Percentiles rank a stretch among this genome's conserved stretches.
Conservation (phyloP, 495 filamentous ascomycete genomes). For the Aspergillus mulundensis region DNA sequence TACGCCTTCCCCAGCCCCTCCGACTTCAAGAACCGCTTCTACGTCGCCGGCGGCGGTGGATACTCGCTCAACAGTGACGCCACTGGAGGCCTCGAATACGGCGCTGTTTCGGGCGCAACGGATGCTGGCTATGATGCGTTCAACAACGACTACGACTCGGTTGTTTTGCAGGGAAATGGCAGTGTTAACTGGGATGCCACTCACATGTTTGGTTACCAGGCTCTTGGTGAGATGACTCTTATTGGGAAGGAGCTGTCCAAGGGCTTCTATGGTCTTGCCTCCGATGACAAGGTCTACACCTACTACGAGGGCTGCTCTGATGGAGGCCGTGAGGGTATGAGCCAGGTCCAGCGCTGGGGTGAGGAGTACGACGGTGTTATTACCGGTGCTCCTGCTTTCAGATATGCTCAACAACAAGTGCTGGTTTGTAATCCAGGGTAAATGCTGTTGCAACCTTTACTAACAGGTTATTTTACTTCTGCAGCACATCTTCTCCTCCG, state of each 20-base stretch:
- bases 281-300: slow-evolving; percentile 40
- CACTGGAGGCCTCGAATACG: slow-evolving; percentile 36
- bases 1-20: slow-evolving; percentile 38
- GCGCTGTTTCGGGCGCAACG: slow-evolving; percentile 41
- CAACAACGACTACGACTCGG: slow-evolving; percentile 26
- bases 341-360: slow-evolving; percentile 46
- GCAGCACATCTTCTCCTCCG: slow-evolving; percentile 49
- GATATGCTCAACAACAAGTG: slow-evolving; percentile 43
- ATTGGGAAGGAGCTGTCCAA: slow-evolving; percentile 38
- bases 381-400: slow-evolving; percentile 47
- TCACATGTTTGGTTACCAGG: slow-evolving; percentile 45
- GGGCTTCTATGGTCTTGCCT: slow-evolving; percentile 24
- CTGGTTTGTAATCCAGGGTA: too few relatives aligned
- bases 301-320: slow-evolving; percentile 54
- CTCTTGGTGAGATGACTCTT: slow-evolving; percentile 26
- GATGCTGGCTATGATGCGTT: slow-evolving; percentile 48
- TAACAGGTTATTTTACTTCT: too few relatives aligned
- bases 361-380: slow-evolving; percentile 45
- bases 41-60: slow-evolving; percentile 43
- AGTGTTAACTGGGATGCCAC: slow-evolving; percentile 40
- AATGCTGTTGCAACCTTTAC: too few relatives aligned
- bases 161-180: slow-evolving; percentile 38
- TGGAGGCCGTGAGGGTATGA: slow-evolving; percentile 48
- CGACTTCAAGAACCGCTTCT: slow-evolving; percentile 39
- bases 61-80: slow-evolving; percentile 42